Percentiles rank a stretch among this genome's conserved stretches.
Conservation (phyloP, 306 rosid species). For the Prinsepia uniflora region DNA sequence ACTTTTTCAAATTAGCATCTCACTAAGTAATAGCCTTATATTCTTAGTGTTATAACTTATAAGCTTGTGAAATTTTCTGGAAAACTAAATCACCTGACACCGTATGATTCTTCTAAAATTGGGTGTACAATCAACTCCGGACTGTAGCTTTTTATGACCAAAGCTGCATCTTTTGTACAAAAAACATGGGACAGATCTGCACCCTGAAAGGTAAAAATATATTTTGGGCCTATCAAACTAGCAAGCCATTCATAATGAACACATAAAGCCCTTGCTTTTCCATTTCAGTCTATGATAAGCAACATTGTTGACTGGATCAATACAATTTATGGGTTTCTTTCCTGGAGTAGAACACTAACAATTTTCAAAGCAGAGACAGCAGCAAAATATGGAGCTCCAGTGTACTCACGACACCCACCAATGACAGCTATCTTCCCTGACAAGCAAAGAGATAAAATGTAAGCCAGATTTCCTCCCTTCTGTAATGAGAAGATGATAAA, state of each 20-base stretch:
- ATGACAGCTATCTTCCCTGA: constrained; percentile 88
- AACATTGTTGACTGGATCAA: constrained; percentile 10
- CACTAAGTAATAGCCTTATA: neutral
- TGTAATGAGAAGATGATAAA: constrained; percentile 3
- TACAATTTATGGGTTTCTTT: neutral
- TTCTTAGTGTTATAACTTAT: neutral
- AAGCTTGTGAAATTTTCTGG: constrained; percentile 10
- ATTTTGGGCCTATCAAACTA: constrained; percentile 11
- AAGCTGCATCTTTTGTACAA: constrained; percentile 89
- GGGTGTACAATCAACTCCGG: constrained; percentile 93
- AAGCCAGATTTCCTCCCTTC: constrained; percentile 10
- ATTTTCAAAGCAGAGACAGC: constrained; percentile 89
- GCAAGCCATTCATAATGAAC: constrained; percentile 10
- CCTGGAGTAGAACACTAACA: constrained; percentile 37
- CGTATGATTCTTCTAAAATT: constrained; percentile 76
- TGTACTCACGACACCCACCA: constrained; percentile 97
- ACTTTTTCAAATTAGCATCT: constrained; percentile 18
- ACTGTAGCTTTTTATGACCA: constrained; percentile 82
- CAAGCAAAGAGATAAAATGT: constrained; percentile 25
- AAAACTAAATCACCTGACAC: constrained; percentile 47
- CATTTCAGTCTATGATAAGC: constrained; percentile 1
- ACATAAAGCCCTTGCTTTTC: neutral
- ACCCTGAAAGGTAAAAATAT: constrained; percentile 48
- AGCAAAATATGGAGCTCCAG: constrained; percentile 96
- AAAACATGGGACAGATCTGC: constrained; percentile 94